Evolutionary conservation across 345 rosid genomes (phyloP).

Genomic region (Jatropha curcas): DNA sequence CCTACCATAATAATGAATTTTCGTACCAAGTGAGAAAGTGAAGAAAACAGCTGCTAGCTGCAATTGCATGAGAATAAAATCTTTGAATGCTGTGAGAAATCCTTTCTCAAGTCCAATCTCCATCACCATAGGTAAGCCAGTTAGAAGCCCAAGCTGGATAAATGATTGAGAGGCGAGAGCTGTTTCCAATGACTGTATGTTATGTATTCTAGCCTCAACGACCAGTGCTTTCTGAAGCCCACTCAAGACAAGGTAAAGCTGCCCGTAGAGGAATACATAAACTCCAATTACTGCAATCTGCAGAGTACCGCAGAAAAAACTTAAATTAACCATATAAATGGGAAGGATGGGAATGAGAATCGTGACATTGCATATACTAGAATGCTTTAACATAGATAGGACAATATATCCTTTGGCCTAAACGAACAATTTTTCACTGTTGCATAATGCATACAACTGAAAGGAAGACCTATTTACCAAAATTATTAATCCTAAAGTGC

Average conservation of each 20-base stretch:
- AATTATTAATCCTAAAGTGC: too few relatives aligned
- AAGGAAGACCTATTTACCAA: too few relatives aligned
- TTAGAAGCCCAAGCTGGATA: slow-evolving; percentile 92
- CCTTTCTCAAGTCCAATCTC: slow-evolving; percentile 97
- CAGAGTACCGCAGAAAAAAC: not conserved
- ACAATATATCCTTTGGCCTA: not conserved
- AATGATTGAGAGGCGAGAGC: slow-evolving; percentile 98
- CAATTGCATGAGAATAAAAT: slow-evolving; percentile 93
- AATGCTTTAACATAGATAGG: not conserved
- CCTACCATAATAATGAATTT: slow-evolving; percentile 85
- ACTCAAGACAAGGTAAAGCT: slow-evolving; percentile 91
- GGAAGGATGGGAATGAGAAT: not conserved
- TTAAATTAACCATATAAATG: slow-evolving; percentile 2
- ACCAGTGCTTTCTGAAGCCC: slow-evolving; percentile 79
- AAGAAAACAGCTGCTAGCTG: slow-evolving; percentile 95
- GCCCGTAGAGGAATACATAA: slow-evolving; percentile 89
- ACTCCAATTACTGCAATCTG: slow-evolving; percentile 87
- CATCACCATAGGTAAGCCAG: slow-evolving; percentile 99
- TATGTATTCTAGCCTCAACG: slow-evolving; percentile 66
- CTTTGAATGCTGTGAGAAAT: slow-evolving; percentile 83
- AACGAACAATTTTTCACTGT: too few relatives aligned
- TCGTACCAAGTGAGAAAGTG: slow-evolving; percentile 95
- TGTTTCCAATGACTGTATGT: slow-evolving; percentile 82
- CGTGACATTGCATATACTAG: not conserved
- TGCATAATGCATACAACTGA: too few relatives aligned